These are phyloP conservation scores for Magnusiomyces magnusii DNA, from an alignment of 1,139 yeast genomes.

Conservation along the genomic window DNA sequence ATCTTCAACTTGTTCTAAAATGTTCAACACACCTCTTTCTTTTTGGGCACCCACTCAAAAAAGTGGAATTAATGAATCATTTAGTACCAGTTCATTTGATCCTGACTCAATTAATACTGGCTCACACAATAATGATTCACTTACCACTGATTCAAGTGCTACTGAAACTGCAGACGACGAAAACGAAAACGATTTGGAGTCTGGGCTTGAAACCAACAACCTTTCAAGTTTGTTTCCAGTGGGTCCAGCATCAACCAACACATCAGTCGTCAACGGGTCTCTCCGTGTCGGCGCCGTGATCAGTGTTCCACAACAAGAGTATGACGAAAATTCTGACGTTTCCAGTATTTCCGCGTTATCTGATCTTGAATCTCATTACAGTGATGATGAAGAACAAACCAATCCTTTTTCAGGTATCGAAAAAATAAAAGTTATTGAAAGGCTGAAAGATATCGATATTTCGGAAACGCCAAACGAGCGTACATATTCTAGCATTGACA, in stretches of 20 bases:
- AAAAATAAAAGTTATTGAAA: neutral
- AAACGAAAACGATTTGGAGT: neutral
- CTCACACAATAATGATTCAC: neutral
- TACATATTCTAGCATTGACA: too few species aligned
- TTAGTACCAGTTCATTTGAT: neutral
- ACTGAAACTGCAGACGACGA: neutral
- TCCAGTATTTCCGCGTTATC: neutral
- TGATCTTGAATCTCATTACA: neutral
- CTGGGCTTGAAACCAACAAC: neutral
- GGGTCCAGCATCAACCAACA: neutral
- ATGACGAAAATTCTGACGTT: neutral
- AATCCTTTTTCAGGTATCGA: constrained; percentile 2
- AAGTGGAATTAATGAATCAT: neutral
- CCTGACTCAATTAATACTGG: too few species aligned
- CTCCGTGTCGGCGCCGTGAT: neutral
- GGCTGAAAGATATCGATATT: neutral
- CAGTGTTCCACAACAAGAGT: neutral
- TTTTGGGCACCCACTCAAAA: neutral
- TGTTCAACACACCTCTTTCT: neutral
- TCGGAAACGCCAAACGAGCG: neutral
- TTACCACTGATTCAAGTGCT: neutral
- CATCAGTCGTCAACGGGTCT: neutral
- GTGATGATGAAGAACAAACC: neutral
- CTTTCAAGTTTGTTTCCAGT: neutral
- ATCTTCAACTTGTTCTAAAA: neutral